Evolutionary conservation across 768 basidiomycete genomes (phyloP).

Genomic region (Lepiota venenata): DNA sequence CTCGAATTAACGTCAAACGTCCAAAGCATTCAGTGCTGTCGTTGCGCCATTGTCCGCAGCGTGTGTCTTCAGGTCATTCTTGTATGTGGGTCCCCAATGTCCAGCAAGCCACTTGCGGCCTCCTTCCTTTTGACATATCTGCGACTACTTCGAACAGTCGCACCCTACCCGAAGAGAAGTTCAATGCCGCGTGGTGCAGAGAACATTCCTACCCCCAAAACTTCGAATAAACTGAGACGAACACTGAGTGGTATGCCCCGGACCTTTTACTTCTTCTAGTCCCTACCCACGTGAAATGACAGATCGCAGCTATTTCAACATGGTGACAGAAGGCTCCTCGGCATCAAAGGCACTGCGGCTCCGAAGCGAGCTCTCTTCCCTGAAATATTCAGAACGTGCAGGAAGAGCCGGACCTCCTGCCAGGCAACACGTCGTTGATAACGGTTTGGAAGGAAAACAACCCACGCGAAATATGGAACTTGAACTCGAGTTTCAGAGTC

Average conservation of each 20-base stretch:
- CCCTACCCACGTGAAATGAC: background rate
- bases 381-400: background rate
- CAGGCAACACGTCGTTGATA: background rate
- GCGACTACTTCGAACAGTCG: background rate
- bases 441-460: background rate
- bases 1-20: background rate
- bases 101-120: background rate
- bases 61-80: background rate
- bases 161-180: slow-evolving; percentile 10
- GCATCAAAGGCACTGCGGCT: background rate
- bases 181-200: background rate
- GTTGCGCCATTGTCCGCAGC: slow-evolving; percentile 6
- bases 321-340: background rate
- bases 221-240: slow-evolving; percentile 1
- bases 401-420: background rate
- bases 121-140: background rate
- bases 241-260: slow-evolving; percentile 5
- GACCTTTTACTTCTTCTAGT: background rate
- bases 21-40: background rate
- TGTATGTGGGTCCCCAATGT: background rate
- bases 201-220: background rate
- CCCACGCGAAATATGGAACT: background rate
- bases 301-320: slow-evolving; percentile 7
- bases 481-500: slow-evolving; percentile 6
- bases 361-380: background rate